Base-by-base conservation (phyloP, 2,329 filamentous ascomycete species). In the Fusarium camptoceras region DNA sequence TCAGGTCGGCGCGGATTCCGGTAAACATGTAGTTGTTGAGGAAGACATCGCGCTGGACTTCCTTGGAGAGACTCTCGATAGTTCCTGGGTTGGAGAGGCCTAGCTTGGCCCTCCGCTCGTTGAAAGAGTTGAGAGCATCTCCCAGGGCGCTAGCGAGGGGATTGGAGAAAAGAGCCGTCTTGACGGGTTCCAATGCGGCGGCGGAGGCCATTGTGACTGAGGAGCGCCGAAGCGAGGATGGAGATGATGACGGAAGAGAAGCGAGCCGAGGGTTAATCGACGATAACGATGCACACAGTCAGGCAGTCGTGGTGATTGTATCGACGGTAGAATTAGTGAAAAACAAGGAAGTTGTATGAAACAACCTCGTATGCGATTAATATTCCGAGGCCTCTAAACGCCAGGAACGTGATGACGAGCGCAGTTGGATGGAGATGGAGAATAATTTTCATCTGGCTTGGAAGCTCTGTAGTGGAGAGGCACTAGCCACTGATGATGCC, bases 11-110 rank as follows among this genome's bases (percentile, higher is more conserved):
- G 79, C 95, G 93, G 81, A 99, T 88, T 77, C 96, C 96, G 46
- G 93, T 92, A 86, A 99, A 98, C 90, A 96, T 97, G 82, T 94
- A 92, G 86, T 98, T 97, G 84, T 92, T 96, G 77, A 98, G 89
- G 80, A 98, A 91, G 76, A 98, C 94, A 88, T 98, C 94, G 83
- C 94, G 94, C 85, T 97, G 92, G 69, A 98, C 94, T 85, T 99
- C 96, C 80, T 92, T 91, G 75, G 92, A 89, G 80, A 97, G 91
- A 78, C 90, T 91, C 83, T 99, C 96, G 73, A 98, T 91, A 55
- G 92, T 94, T 76, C 96, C 96, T 42, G 96, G 96, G 83, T 98
- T 98, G 74, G 91, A 87, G 75, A 99, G 87, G 68, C 94, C 95
- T 72, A 99, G 88, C 82, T 92, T 92, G 75, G 91, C 92, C 85